Percentiles rank a stretch among this genome's conserved stretches.
These are phyloP conservation scores for Pachyrhizus erosus DNA, from an alignment of 306 rosid species.

Conservation along the genomic window DNA sequence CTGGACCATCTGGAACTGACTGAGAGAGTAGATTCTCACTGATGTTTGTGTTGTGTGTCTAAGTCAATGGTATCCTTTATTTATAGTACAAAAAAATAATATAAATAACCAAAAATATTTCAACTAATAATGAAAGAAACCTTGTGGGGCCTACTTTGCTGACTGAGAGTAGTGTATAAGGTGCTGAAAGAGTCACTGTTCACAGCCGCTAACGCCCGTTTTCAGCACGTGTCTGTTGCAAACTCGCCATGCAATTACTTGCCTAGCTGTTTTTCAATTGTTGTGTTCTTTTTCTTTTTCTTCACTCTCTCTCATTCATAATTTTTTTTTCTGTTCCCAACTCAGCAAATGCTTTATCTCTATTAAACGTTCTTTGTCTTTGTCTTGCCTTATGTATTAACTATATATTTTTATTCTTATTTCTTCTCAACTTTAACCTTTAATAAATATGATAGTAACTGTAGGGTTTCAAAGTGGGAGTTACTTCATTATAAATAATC, in stretches of 20 bases:
- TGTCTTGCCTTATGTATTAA: neutral
- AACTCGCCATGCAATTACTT: neutral
- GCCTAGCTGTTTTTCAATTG: neutral
- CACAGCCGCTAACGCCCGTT: slow-evolving; percentile 48
- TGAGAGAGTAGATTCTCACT: neutral
- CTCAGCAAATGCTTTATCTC: neutral
- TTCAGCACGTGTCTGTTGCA: slow-evolving; percentile 51
- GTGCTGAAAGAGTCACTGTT: slow-evolving; percentile 32
- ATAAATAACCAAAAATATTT: neutral
- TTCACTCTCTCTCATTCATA: neutral
- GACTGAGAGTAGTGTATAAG: neutral
- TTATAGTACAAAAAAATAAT: slow-evolving; percentile 17
- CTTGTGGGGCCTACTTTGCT: slow-evolving; percentile 39
- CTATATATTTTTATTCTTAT: neutral
- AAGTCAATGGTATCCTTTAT: neutral
- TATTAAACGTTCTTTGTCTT: neutral
- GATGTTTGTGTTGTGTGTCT: slow-evolving; percentile 39
- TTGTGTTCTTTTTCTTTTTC: no score
- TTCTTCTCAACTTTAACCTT: neutral
- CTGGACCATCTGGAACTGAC: neutral
- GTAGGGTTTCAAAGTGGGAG: neutral
- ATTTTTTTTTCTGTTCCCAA: neutral
- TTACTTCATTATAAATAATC: neutral
- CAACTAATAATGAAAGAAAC: neutral
- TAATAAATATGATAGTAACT: neutral